These are phyloP conservation scores for Cucumis melo DNA, from an alignment of 306 rosid species.

Conservation along the genomic window DNA sequence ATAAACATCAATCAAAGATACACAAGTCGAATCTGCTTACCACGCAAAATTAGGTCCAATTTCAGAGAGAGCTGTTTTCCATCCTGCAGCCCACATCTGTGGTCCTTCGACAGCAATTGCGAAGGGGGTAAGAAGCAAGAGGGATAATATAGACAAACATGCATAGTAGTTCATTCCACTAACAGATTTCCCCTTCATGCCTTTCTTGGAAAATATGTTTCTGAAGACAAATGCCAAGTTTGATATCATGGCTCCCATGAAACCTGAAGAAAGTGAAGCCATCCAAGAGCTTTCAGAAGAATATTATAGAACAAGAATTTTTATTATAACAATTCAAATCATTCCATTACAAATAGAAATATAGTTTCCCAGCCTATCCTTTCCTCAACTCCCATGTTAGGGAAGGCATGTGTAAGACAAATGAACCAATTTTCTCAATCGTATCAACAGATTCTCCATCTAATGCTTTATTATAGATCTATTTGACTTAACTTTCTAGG, in stretches of 20 bases:
- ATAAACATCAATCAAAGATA: not conserved
- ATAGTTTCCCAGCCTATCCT: too few relatives aligned
- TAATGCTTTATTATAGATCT: not conserved
- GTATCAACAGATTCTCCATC: not conserved
- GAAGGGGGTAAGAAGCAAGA: constrained; percentile 66
- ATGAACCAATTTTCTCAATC: not conserved
- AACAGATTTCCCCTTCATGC: constrained; percentile 85
- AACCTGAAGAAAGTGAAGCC: constrained; percentile 35
- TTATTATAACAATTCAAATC: not conserved
- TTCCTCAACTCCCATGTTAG: too few relatives aligned
- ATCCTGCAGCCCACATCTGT: constrained; percentile 73
- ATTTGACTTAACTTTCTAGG: too few relatives aligned
- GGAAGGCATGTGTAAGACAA: not conserved
- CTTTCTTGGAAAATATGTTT: constrained; percentile 72
- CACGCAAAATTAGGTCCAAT: constrained; percentile 69
- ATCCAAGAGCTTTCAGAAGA: not conserved
- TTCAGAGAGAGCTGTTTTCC: constrained; percentile 46
- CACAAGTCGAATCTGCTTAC: constrained; percentile 21
- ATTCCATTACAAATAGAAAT: not conserved
- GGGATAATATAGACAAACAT: constrained; percentile 68
- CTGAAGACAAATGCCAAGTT: constrained; percentile 80
- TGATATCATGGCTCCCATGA: constrained; percentile 95
- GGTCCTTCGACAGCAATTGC: constrained; percentile 94
- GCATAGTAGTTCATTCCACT: constrained; percentile 94
- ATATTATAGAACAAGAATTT: not conserved